Conservation (phyloP, 495 filamentous ascomycete genomes). For the Achaetomiella virescens region DNA sequence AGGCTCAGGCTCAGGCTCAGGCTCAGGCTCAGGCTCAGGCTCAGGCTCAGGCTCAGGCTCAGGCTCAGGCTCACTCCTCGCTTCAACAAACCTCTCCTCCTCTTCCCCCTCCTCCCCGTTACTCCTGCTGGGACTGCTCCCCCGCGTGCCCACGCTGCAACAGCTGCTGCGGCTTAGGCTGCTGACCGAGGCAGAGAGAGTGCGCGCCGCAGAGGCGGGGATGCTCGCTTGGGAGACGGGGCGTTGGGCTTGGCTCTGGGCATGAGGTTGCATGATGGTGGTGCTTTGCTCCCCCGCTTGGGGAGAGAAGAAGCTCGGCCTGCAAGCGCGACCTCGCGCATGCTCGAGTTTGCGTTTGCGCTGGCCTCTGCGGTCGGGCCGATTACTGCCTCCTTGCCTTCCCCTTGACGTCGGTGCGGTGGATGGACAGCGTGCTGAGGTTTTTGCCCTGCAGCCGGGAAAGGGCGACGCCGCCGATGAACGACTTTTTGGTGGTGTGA, state of each 20-base stretch:
- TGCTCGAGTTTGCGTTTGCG: slow-evolving; percentile 19
- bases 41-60: no score
- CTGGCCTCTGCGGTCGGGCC: background rate
- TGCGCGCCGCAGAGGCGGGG: background rate
- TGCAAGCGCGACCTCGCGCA: slow-evolving; percentile 49
- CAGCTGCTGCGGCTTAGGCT: slow-evolving; percentile 12
- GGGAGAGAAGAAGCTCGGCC: slow-evolving; percentile 19
- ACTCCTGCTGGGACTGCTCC: no score
- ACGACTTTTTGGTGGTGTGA: slow-evolving; percentile 22
- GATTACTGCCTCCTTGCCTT: slow-evolving; percentile 26
- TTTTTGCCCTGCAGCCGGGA: slow-evolving; percentile 29
- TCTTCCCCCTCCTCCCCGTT: slow-evolving; percentile 17
- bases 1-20: no score
- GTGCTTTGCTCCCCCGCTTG: no score
- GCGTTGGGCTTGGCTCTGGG: background rate
- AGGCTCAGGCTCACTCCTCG: slow-evolving; percentile 14
- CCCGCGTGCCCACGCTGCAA: background rate
- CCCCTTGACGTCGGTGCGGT: slow-evolving; percentile 17
- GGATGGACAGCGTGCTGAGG: slow-evolving; percentile 28
- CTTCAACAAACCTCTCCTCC: slow-evolving; percentile 22
- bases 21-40: no score
- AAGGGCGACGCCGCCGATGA: slow-evolving; percentile 45
- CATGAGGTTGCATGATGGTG: no score
- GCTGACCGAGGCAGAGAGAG: background rate
- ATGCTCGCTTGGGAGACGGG: slow-evolving; percentile 5